phyloP scores from a whole-genome alignment of 2,329 filamentous ascomycete species.

The Capronia epimyces region DNA sequence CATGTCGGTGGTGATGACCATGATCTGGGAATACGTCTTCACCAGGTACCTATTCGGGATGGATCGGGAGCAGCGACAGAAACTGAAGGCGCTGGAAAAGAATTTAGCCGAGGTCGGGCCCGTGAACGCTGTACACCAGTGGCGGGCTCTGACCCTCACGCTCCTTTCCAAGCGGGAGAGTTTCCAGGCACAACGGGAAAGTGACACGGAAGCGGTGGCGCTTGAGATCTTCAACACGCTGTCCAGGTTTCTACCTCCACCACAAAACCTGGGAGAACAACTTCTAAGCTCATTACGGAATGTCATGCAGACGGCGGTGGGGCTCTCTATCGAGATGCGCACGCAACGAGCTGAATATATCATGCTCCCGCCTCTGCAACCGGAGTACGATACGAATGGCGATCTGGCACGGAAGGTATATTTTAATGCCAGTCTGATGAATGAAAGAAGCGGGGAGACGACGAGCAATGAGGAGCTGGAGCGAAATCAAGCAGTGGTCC shows the following conservation, averaged over 20 bases:
- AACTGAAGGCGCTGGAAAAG: constrained; percentile 94
- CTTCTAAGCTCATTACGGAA: constrained; percentile 79
- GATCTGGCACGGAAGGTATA: constrained; percentile 80
- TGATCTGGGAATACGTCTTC: constrained; percentile 99
- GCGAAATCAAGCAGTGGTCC: constrained; percentile 67
- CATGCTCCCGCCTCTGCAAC: constrained; percentile 92
- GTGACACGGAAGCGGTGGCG: constrained; percentile 93
- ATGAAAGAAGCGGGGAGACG: constrained; percentile 71
- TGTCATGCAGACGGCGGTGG: constrained; percentile 82
- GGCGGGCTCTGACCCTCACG: constrained; percentile 91
- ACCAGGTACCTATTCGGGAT: constrained; percentile 97
- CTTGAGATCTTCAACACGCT: constrained; percentile 83
- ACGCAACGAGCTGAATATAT: constrained; percentile 95
- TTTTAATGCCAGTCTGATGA: constrained; percentile 94
- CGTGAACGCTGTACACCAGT: constrained; percentile 82
- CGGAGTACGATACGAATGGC: constrained; percentile 89
- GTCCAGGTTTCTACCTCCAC: constrained; percentile 78
- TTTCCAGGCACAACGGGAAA: constrained; percentile 77
- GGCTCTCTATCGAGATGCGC: constrained; percentile 92
- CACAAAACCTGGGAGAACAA: constrained; percentile 70
- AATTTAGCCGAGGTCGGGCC: constrained; percentile 83
- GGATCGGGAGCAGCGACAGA: constrained; percentile 95
- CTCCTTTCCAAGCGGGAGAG: constrained; percentile 71
- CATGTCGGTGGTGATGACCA: constrained; percentile 98
- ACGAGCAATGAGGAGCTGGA: constrained; percentile 76